These are phyloP conservation scores for Diaporthe ampelina DNA, from an alignment of 2,329 filamentous ascomycete genomes.

Conservation along the genomic window DNA sequence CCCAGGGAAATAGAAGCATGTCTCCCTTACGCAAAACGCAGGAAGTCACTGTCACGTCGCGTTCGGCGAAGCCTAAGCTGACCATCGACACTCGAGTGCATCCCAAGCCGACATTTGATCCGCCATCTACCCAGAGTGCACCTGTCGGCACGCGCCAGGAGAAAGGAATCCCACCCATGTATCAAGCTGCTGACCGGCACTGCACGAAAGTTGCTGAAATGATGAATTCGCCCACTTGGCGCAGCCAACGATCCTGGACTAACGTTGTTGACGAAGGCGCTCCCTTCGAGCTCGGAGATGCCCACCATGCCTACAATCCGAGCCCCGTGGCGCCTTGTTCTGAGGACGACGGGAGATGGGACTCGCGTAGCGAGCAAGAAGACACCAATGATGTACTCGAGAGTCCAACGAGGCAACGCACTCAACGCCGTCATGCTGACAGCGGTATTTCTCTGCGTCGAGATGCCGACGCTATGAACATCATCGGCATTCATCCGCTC, in stretches of 20 bases:
- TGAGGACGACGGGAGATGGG: neutral
- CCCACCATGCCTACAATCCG: neutral
- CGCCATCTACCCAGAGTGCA: constrained; percentile 27
- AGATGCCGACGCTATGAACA: constrained; percentile 33
- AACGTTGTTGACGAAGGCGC: neutral
- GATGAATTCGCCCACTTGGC: constrained; percentile 40
- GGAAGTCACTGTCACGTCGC: neutral
- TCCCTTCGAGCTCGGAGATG: neutral
- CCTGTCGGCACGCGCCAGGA: constrained; percentile 38
- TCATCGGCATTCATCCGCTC: constrained; percentile 36
- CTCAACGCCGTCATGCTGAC: neutral
- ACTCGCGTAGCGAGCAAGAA: neutral
- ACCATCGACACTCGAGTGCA: constrained; percentile 35
- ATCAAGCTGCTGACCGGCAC: constrained; percentile 33
- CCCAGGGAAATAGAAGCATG: constrained; percentile 15
- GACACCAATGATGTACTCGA: no score
- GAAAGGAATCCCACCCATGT: constrained; percentile 24
- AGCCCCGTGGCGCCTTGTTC: neutral
- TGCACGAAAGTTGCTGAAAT: constrained; percentile 39
- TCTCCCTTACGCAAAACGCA: neutral
- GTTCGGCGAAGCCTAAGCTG: constrained; percentile 18
- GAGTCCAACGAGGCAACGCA: neutral
- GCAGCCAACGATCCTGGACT: constrained; percentile 29
- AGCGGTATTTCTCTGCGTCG: constrained; percentile 18
- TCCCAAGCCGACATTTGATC: neutral